Percentiles rank a stretch among this genome's conserved stretches.
These are phyloP conservation scores for Cladosporium cucumerinum DNA, from an alignment of 2,329 filamentous ascomycete genomes.

Conservation along the genomic window DNA sequence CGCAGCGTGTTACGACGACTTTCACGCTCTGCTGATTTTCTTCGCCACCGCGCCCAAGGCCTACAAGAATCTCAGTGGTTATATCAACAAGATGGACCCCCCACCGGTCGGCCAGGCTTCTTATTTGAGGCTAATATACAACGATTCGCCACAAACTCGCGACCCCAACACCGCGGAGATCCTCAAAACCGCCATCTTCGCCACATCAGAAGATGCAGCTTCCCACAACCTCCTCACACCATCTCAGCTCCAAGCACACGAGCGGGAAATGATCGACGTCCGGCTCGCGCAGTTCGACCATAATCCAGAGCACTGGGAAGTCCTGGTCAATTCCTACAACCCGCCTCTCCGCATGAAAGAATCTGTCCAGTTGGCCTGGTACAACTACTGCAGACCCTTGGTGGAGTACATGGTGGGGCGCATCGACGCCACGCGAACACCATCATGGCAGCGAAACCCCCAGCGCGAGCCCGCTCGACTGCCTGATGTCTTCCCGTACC, in stretches of 20 bases:
- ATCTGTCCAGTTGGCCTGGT: constrained; percentile 4
- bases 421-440: constrained; percentile 20
- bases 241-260: constrained; percentile 16
- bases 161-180: background rate
- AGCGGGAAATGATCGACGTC: constrained; percentile 9
- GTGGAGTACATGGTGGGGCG: constrained; percentile 18
- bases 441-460: constrained; percentile 18
- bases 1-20: constrained; percentile 23
- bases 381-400: constrained; percentile 17
- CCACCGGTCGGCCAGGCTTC: background rate
- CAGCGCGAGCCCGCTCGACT: constrained; percentile 19
- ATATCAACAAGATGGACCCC: background rate
- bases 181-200: constrained; percentile 18
- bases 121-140: background rate
- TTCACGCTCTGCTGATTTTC: constrained; percentile 18
- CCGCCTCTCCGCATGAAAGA: constrained; percentile 2
- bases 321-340: background rate
- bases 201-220: constrained; percentile 22
- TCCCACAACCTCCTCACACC: constrained; percentile 25
- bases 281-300: constrained; percentile 14
- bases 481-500: constrained; percentile 25
- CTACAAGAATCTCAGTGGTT: background rate
- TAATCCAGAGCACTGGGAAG: constrained; percentile 3
- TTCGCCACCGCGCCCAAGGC: background rate
- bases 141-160: background rate